Evolutionary conservation across 2,329 filamentous ascomycete genomes (phyloP), one percentile per base, ranked within the genome.

Genomic region (Simplicillium sp.): DNA sequence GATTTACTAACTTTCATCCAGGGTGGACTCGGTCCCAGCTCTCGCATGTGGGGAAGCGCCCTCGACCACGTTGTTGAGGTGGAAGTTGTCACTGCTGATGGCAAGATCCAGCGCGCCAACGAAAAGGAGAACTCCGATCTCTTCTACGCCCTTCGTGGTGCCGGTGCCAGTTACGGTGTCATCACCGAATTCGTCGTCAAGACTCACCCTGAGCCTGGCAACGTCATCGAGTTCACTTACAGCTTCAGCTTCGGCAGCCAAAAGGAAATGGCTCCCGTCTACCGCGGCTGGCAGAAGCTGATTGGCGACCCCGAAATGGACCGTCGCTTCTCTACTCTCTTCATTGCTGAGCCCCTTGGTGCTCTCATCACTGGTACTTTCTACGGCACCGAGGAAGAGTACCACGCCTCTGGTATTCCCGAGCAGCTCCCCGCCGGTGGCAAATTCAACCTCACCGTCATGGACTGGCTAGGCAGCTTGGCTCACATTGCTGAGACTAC

Each of bases 401-500:
- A 69, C 49, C 51, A 70, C 3, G 65, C 64, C 3, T 64, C 67
- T 0, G 71, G 71, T 0, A 75, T 79, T 17, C 58, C 63, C 2
- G 51, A 56, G 15, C 63, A 57, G 41, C 66, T 79, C 3, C 73
- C 74, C 1, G 49, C 52, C 8, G 61, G 54, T 11, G 54, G 62
- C 5, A 54, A 54, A 11, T 48, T 64, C 4, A 64, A 69, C 9
- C 50, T 76, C 6, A 65, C 71, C n/a, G 48, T 78, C 16, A 68
- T 71, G 33, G 75, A 82, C 59, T 86, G 80, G 78, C 60, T 84
- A 15, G 77, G 67, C 7, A 65, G 78, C 36, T 61, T 83, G 6
- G 64, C 68, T 0, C 64, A 73, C 34, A 64, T 70, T 44, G 72
- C 69, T 11, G 66, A 77, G 45, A 62, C 66, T 31, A 64, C 65